Evolutionary conservation across 257 asterid species (phyloP).

Genomic region (Penstemon davidsonii): DNA sequence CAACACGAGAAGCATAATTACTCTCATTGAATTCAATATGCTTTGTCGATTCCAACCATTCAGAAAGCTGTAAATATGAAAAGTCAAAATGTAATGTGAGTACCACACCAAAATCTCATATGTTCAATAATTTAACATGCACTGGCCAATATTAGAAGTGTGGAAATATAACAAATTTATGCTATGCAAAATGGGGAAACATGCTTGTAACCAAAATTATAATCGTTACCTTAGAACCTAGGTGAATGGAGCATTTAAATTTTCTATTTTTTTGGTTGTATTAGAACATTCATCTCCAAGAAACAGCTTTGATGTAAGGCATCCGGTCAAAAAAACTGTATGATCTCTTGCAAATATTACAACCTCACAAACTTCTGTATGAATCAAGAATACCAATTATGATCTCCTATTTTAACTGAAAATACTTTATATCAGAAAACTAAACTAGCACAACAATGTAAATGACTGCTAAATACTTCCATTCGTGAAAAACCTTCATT

Average conservation of each 20-base stretch:
- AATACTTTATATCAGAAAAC: neutral
- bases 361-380: constrained; percentile 2
- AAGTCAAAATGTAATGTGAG: constrained; percentile 6
- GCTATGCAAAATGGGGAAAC: constrained; percentile 16
- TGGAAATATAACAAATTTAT: neutral
- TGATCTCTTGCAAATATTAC: neutral
- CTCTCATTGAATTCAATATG: constrained; percentile 46
- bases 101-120: neutral
- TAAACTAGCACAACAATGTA: neutral
- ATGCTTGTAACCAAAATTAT: neutral
- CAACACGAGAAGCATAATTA: constrained; percentile 57
- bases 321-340: neutral
- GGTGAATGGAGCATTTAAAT: neutral
- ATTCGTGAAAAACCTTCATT: neutral
- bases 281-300: neutral
- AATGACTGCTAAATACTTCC: neutral
- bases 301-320: neutral
- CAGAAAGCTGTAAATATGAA: constrained; percentile 60
- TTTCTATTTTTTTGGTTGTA: neutral
- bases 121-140: neutral
- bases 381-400: neutral
- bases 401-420: constrained; percentile 1
- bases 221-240: neutral
- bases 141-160: neutral
- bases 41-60: constrained; percentile 59